These are phyloP conservation scores for Lomentospora prolificans DNA, from an alignment of 2,329 filamentous ascomycete genomes.

Conservation along the genomic window DNA sequence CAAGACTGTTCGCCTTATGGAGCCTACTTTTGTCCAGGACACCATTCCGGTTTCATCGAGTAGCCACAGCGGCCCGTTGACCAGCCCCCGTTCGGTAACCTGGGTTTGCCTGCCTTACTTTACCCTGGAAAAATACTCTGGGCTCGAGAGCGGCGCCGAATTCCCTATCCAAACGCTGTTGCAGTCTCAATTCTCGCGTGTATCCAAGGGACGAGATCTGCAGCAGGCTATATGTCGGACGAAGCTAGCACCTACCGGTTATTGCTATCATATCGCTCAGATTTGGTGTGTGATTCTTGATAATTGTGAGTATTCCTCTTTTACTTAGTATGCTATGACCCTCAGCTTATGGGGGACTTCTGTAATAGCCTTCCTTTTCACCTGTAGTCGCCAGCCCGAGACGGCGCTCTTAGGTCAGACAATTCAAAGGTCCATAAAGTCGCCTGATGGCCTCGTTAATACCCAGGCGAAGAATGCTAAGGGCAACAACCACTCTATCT, in stretches of 20 bases:
- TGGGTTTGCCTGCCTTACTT: conserved; percentile 8
- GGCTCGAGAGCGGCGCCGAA: background rate
- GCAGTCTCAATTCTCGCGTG: conserved; percentile 27
- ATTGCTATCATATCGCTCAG: conserved; percentile 9
- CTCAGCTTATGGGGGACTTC: too few species aligned
- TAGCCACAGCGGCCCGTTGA: background rate
- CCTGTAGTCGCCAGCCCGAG: conserved; percentile 12
- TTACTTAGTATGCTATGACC: background rate
- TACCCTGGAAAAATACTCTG: conserved; percentile 4
- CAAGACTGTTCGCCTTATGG: background rate
- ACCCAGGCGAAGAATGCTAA: background rate
- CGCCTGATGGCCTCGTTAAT: background rate
- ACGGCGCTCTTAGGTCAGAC: background rate
- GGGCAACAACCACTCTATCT: conserved; percentile 5
- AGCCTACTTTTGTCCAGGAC: background rate
- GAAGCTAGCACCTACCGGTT: background rate
- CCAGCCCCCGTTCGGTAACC: background rate
- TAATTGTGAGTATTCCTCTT: conserved; percentile 13
- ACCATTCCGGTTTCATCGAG: background rate
- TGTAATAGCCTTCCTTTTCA: conserved; percentile 15
- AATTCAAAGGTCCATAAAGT: background rate
- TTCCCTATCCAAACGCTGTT: conserved; percentile 6
- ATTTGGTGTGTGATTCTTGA: conserved; percentile 17
- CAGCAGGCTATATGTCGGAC: conserved; percentile 32
- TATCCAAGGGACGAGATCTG: conserved; percentile 30